Evolutionary conservation across 176 grass and related monocot genomes (phyloP), one percentile per base, ranked within the genome.

Genomic region (Oryza coarctata): DNA sequence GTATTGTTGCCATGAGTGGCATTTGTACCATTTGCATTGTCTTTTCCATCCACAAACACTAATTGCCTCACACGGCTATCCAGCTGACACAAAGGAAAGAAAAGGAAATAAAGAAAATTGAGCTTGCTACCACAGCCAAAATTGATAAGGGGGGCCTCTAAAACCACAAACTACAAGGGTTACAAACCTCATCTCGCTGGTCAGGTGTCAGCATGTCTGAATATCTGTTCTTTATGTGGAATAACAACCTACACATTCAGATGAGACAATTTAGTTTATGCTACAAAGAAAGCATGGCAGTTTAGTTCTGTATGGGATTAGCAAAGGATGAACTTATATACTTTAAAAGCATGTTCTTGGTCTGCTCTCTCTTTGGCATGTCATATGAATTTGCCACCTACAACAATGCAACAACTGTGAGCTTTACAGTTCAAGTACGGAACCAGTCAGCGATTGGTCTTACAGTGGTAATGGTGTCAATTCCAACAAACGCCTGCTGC

Each of bases 181-280:
- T 64, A 69, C 84, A 63, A 63, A 97, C 94, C 94, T 97, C 89
- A 22, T 91, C 65, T 58, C 81, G 76, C 58, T 93, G 94, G 64
- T 91, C 84, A 0, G 78, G 84, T 30, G 86, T 80, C 63, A 97
- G 83, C 78, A 97, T 78, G 39, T 68, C 74, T 73, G 91, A 88
- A 86, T 97, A 97, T 79, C 88, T 86, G 81, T 97, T 97, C 65
- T 97, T 93, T 86, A 97, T 88, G 75, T 93, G 94, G 76, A 97
- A 91, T 71, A 97, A 63, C 75, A 87, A 81, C 91, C 94, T 97
- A 77, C 18, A 74, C 62, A 86, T 86, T 71, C 22, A 87, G 71
- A 75, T 20, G 50, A 79, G 58, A 85, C 13, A 1, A 9, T 49
- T 87, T 55, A 82, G 77, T 73, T 33, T 60, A 60, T 23, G 55